phyloP scores from a whole-genome alignment of 2,329 filamentous ascomycete genomes.

The Sordariomycetes sp. region DNA sequence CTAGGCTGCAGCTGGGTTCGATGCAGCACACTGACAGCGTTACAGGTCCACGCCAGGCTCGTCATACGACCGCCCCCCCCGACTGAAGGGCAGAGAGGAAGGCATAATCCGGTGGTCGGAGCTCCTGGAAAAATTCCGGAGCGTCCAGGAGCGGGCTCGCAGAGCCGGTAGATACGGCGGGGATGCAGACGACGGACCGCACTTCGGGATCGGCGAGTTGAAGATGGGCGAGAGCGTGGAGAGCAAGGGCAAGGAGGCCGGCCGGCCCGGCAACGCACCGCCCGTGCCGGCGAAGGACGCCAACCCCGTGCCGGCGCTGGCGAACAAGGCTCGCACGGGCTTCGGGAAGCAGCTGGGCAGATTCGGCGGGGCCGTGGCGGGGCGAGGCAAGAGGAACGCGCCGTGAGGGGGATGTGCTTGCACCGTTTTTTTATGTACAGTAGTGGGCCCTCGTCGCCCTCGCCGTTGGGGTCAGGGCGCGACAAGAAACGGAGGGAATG shows the following conservation, averaged over 20 bases:
- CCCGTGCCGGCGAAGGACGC: conserved; percentile 36
- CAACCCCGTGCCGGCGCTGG: conserved; percentile 23
- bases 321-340: conserved; percentile 42
- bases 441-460: background rate
- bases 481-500: background rate
- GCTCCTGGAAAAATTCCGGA: conserved; percentile 85
- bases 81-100: conserved; percentile 73
- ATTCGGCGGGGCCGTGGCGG: conserved; percentile 56
- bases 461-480: background rate
- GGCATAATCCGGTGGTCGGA: conserved; percentile 82
- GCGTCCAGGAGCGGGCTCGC: conserved; percentile 75
- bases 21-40: background rate
- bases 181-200: conserved; percentile 33
- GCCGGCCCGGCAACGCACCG: conserved; percentile 16
- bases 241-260: conserved; percentile 26
- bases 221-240: conserved; percentile 25
- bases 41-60: conserved; percentile 20
- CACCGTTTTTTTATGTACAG: background rate
- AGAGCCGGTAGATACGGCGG: conserved; percentile 49
- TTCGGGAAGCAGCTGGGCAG: conserved; percentile 57
- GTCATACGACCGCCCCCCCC: conserved; percentile 60
- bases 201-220: conserved; percentile 28
- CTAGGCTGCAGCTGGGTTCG: background rate
- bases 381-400: conserved; percentile 40
- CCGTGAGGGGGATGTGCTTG: background rate